These are phyloP conservation scores for Pestalotiopsis fici DNA, from an alignment of 2,329 filamentous ascomycete genomes.

Conservation along the genomic window DNA sequence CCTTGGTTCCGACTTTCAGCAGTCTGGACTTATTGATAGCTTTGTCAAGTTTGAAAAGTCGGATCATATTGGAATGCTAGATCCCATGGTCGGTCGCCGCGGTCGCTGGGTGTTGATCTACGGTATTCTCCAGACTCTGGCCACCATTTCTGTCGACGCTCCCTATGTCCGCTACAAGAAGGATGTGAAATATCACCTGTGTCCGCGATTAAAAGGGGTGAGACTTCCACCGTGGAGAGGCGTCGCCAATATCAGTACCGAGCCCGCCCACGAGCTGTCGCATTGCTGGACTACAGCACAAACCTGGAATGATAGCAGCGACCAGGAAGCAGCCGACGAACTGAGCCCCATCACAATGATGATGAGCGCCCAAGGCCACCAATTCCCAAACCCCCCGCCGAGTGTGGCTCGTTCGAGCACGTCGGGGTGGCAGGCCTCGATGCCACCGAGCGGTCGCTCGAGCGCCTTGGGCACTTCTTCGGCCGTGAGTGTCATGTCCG, in stretches of 20 bases:
- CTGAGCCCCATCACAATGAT: conserved; percentile 23
- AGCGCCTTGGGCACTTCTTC: conserved; percentile 29
- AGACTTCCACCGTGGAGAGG: conserved; percentile 57
- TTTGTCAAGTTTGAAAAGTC: conserved; percentile 59
- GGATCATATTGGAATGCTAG: conserved; percentile 49
- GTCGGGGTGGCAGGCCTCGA: conserved; percentile 18
- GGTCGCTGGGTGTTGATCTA: conserved; percentile 65
- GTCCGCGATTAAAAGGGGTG: conserved; percentile 51
- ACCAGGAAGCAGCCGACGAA: conserved; percentile 14
- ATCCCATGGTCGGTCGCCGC: conserved; percentile 56
- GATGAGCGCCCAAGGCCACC: conserved; percentile 24
- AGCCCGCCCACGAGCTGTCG: conserved; percentile 49
- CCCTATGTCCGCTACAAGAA: conserved; percentile 53
- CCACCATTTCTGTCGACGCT: conserved; percentile 59
- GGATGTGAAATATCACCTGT: conserved; percentile 58
- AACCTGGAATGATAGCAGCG: conserved; percentile 32
- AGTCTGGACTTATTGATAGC: conserved; percentile 55
- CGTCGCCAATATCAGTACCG: conserved; percentile 22
- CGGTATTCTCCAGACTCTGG: conserved; percentile 59
- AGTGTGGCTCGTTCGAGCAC: conserved; percentile 15
- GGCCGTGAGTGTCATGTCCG: conserved; percentile 26
- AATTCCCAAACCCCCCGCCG: conserved; percentile 21
- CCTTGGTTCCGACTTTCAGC: conserved; percentile 52
- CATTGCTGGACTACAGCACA: conserved; percentile 51
- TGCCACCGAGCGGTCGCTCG: conserved; percentile 20